Conservation (phyloP, 345 rosid species). For the Brassica carinata region DNA sequence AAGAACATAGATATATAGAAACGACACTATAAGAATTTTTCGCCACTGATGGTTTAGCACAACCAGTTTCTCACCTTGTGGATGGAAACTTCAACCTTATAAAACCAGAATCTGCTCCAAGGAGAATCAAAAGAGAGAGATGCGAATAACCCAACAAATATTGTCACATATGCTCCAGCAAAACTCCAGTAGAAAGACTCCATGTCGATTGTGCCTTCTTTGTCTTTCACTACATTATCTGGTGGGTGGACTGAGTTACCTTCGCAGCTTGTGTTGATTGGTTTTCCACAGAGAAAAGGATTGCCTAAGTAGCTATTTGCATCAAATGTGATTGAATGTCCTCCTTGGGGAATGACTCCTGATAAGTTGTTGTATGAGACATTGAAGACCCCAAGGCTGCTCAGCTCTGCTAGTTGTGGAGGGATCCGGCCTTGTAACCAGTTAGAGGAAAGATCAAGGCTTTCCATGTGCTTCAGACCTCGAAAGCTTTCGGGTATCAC, state of each 20-base stretch:
- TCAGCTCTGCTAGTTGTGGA: background rate
- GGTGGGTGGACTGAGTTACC: background rate
- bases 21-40: too few relatives aligned
- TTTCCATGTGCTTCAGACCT: background rate
- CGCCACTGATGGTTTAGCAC: too few relatives aligned
- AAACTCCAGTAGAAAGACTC: conserved; percentile 16
- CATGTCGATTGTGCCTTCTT: background rate
- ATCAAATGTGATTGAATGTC: too few relatives aligned
- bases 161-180: background rate
- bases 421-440: background rate
- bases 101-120: conserved; percentile 20
- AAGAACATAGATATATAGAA: too few relatives aligned
- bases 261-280: background rate
- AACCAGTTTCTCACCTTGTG: background rate
- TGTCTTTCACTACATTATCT: background rate
- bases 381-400: too few relatives aligned
- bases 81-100: conserved; percentile 6
- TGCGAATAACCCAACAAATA: background rate
- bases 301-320: too few relatives aligned
- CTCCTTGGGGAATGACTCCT: too few relatives aligned
- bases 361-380: too few relatives aligned
- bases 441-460: background rate
- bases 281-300: background rate
- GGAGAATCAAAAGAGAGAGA: conserved; percentile 31
- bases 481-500: background rate